These are phyloP conservation scores for Straminergon stramineum DNA, from an alignment of 225 moss, liverwort and hornwort species.

Conservation along the genomic window DNA sequence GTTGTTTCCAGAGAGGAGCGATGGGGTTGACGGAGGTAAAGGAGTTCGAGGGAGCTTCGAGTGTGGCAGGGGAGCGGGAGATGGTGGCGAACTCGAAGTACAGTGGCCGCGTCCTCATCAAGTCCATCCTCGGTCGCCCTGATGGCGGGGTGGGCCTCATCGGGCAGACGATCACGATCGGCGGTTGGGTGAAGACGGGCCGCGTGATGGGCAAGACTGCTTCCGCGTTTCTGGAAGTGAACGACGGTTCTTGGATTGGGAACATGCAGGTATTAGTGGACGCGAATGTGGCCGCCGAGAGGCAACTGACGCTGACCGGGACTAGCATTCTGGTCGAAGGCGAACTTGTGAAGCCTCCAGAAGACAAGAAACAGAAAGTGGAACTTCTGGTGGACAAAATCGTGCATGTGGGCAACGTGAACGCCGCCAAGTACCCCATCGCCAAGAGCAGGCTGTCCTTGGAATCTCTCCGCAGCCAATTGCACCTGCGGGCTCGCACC, in stretches of 20 bases:
- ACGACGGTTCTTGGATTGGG: slow-evolving; percentile 77
- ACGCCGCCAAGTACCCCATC: slow-evolving; percentile 71
- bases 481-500: slow-evolving; percentile 82
- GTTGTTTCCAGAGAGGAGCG: background rate
- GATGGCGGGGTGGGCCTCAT: slow-evolving; percentile 72
- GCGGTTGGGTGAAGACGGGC: slow-evolving; percentile 98
- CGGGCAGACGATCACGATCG: slow-evolving; percentile 60
- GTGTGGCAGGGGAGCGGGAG: slow-evolving; percentile 19
- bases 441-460: slow-evolving; percentile 66
- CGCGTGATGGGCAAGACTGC: slow-evolving; percentile 56
- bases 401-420: slow-evolving; percentile 66
- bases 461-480: slow-evolving; percentile 66
- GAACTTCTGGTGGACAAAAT: slow-evolving; percentile 61
- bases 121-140: slow-evolving; percentile 60
- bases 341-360: slow-evolving; percentile 66
- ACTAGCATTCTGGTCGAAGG: slow-evolving; percentile 73
- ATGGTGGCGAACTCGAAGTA: slow-evolving; percentile 62
- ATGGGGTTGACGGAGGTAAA: slow-evolving; percentile 18
- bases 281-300: slow-evolving; percentile 37
- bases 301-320: slow-evolving; percentile 56
- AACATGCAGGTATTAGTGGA: slow-evolving; percentile 94
- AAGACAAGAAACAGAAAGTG: slow-evolving; percentile 82
- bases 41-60: slow-evolving; percentile 3
- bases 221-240: slow-evolving; percentile 76
- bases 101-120: slow-evolving; percentile 64